These are phyloP conservation scores for Lactarius deliciosus DNA, from an alignment of 768 basidiomycete species.

Conservation along the genomic window DNA sequence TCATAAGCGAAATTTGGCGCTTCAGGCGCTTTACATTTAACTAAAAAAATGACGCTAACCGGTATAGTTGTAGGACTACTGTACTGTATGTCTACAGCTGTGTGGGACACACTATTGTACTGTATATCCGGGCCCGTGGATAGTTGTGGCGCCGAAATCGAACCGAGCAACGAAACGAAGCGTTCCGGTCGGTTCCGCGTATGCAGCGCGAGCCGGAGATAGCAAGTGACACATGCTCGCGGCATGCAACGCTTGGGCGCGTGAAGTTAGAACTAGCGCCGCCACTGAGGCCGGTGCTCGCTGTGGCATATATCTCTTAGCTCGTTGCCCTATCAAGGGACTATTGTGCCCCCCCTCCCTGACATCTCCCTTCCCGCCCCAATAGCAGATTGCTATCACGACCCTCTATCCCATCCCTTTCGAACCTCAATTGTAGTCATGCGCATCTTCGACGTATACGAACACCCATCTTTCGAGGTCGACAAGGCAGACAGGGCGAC, in stretches of 20 bases:
- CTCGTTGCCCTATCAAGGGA: background rate
- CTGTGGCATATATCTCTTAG: slow-evolving; percentile 3
- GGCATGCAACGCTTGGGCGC: background rate
- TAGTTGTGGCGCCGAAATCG: background rate
- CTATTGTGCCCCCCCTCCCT: background rate
- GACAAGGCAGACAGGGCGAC: slow-evolving; percentile 18
- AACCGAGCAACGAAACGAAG: background rate
- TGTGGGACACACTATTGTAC: background rate
- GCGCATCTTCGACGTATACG: slow-evolving; percentile 30
- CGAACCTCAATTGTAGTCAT: slow-evolving; percentile 10
- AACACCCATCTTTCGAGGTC: slow-evolving; percentile 29
- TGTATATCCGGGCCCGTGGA: background rate
- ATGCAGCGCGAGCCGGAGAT: background rate
- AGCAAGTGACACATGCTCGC: slow-evolving; percentile 1
- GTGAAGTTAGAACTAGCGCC: background rate
- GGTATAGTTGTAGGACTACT: background rate
- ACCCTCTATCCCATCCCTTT: background rate
- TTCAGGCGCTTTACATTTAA: background rate
- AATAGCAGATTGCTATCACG: slow-evolving; percentile 1
- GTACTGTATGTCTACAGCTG: background rate
- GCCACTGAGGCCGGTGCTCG: background rate
- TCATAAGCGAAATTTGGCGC: background rate
- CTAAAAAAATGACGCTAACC: background rate
- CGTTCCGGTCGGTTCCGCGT: background rate
- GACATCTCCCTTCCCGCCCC: background rate